A percentile compares a stretch with the other conserved stretches of the same genome.
These are phyloP conservation scores for Claviceps sp. DNA, from an alignment of 2,329 filamentous ascomycete genomes.

Conservation along the genomic window DNA sequence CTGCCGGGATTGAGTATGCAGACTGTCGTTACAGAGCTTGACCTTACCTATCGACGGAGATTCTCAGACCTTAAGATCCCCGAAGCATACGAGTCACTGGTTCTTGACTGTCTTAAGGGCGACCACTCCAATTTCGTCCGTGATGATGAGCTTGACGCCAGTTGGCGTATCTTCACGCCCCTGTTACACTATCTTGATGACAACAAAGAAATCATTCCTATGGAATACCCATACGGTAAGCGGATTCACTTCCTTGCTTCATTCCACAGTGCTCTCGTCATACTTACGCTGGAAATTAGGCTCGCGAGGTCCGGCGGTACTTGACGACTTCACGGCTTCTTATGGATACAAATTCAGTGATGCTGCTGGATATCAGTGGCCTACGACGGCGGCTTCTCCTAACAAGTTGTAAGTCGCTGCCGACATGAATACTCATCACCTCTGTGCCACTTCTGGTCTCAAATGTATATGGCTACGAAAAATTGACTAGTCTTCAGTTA, in stretches of 20 bases:
- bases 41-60: slow-evolving; percentile 91
- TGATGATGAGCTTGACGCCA: slow-evolving; percentile 91
- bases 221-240: slow-evolving; percentile 99
- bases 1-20: slow-evolving; percentile 97
- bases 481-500: neutral
- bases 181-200: slow-evolving; percentile 96
- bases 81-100: slow-evolving; percentile 95
- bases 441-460: slow-evolving; percentile 4
- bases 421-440: slow-evolving; percentile 4
- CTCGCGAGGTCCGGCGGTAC: slow-evolving; percentile 86
- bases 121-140: slow-evolving; percentile 99
- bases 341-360: slow-evolving; percentile 99
- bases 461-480: neutral
- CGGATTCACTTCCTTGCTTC: slow-evolving; percentile 5
- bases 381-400: slow-evolving; percentile 54
- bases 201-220: slow-evolving; percentile 98
- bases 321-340: slow-evolving; percentile 95
- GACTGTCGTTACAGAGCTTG: slow-evolving; percentile 95
- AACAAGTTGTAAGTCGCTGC: slow-evolving; percentile 64
- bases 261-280: neutral
- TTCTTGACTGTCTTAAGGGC: slow-evolving; percentile 93
- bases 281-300: slow-evolving; percentile 40
- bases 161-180: slow-evolving; percentile 97
- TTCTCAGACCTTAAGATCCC: slow-evolving; percentile 99
- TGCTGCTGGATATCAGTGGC: slow-evolving; percentile 91